These are phyloP conservation scores for Adansonia gregorii DNA, from an alignment of 441 rosid genomes.

Conservation along the genomic window DNA sequence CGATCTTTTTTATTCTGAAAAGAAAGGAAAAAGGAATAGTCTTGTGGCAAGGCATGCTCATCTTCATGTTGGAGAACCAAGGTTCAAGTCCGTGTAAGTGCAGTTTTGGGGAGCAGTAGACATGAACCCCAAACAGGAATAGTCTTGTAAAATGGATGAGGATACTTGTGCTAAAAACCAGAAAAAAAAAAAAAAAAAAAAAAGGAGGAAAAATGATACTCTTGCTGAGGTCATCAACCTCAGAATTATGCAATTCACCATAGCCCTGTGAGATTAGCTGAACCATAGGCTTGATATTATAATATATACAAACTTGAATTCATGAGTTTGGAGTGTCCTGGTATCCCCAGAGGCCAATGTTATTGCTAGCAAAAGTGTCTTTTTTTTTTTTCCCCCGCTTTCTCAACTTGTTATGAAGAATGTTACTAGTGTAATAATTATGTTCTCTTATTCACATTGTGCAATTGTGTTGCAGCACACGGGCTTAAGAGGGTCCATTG, in stretches of 20 bases:
- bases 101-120: too few relatives aligned
- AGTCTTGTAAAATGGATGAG: too few relatives aligned
- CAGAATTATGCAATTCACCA: background rate
- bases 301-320: background rate
- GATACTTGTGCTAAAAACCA: too few relatives aligned
- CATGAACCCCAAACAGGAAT: too few relatives aligned
- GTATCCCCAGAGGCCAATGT: background rate
- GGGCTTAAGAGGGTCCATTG: conserved; percentile 86
- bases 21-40: background rate
- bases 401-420: background rate
- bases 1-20: background rate
- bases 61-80: too few relatives aligned
- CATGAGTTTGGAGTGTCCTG: background rate
- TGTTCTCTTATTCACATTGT: conserved; percentile 8
- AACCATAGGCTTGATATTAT: background rate
- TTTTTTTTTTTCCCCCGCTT: background rate
- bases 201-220: too few relatives aligned
- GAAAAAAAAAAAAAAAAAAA: too few relatives aligned
- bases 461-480: conserved; percentile 64
- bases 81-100: too few relatives aligned
- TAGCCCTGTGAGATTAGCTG: background rate
- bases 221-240: too few relatives aligned
- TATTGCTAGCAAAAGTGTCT: background rate
- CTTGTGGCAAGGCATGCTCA: too few relatives aligned
- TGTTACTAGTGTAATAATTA: background rate